phyloP scores from a whole-genome alignment of 805 yeast species.

The Clavispora fructus region DNA sequence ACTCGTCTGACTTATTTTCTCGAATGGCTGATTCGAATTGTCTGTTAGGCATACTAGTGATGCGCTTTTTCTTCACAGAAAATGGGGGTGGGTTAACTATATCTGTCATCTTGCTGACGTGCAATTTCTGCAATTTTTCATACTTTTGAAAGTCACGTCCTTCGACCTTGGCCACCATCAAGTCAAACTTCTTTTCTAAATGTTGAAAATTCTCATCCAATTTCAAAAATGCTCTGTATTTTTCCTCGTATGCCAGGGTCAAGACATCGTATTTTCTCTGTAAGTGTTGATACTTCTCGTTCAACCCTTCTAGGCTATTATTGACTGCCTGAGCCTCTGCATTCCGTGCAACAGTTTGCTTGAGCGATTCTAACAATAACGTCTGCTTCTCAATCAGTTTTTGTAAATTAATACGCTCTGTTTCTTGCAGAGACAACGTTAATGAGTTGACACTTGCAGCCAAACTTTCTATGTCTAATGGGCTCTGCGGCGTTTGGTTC shows the following conservation, averaged over 20 bases:
- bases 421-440: not conserved
- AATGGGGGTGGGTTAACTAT: slow-evolving; percentile 1
- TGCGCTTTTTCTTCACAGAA: slow-evolving; percentile 1
- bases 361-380: not conserved
- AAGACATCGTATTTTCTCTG: slow-evolving; percentile 19
- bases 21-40: not conserved
- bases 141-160: slow-evolving; percentile 2
- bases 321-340: not conserved
- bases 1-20: not conserved
- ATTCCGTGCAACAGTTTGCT: not conserved
- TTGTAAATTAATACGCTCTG: not conserved
- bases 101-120: slow-evolving; percentile 15
- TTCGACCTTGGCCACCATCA: slow-evolving; percentile 3
- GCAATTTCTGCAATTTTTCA: slow-evolving; percentile 21
- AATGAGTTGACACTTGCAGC: not conserved
- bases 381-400: not conserved
- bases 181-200: slow-evolving; percentile 13
- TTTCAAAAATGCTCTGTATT: slow-evolving; percentile 17
- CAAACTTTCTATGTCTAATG: not conserved
- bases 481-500: not conserved
- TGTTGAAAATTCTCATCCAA: slow-evolving; percentile 19
- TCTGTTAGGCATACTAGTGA: slow-evolving; percentile 8
- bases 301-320: not conserved
- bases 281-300: slow-evolving; percentile 3
- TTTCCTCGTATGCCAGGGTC: slow-evolving; percentile 18